These are phyloP conservation scores for Aspergillus novofumigatus DNA, from an alignment of 2,329 filamentous ascomycete species.

Conservation along the genomic window DNA sequence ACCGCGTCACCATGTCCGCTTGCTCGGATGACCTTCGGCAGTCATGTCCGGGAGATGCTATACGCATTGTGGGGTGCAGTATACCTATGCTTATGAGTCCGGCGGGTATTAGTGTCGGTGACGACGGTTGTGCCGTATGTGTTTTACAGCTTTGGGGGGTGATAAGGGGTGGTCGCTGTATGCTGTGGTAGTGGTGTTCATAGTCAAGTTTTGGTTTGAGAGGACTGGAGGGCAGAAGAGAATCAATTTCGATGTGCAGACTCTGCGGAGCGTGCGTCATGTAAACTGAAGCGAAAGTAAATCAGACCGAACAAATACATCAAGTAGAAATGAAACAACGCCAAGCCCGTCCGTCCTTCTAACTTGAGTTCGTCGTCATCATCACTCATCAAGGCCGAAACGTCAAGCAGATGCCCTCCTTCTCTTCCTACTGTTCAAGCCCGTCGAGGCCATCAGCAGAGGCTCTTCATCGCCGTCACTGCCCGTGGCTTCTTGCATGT, in stretches of 20 bases:
- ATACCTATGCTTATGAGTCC: not conserved
- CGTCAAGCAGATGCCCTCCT: conserved; percentile 14
- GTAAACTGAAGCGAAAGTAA: not conserved
- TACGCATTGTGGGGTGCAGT: not conserved
- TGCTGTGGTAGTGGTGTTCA: no score
- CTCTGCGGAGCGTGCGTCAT: not conserved
- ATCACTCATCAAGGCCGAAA: not conserved
- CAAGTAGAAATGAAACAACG: not conserved
- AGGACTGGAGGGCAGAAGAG: no score
- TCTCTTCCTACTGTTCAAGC: conserved; percentile 9
- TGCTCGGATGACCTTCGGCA: no score
- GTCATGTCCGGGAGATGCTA: no score
- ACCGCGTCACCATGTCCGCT: no score
- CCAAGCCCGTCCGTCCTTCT: not conserved
- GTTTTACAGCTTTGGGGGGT: no score
- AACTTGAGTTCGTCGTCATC: not conserved
- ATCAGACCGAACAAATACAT: not conserved
- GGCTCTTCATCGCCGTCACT: conserved; percentile 13
- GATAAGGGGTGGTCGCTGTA: no score
- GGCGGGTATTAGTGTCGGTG: not conserved
- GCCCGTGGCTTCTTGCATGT: conserved; percentile 27
- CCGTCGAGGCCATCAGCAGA: not conserved
- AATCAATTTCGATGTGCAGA: not conserved
- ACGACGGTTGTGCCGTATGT: no score
- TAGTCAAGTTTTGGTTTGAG: no score